Evolutionary conservation across 805 yeast species (phyloP).

Genomic region (Candida arabinofermentans): DNA sequence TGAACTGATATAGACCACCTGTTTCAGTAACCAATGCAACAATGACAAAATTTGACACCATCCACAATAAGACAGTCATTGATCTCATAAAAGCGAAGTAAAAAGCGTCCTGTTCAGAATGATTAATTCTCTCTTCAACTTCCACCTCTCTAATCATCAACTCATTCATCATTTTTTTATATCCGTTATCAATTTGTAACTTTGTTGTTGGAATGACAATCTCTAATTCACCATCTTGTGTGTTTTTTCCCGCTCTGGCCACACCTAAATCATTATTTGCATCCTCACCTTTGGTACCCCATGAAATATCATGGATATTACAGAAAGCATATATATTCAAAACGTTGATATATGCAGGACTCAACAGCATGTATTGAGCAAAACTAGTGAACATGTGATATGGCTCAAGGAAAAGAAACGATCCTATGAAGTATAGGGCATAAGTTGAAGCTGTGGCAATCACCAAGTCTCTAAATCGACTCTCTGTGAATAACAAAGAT

Average conservation of each 20-base stretch:
- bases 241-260: constrained; percentile 55
- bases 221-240: constrained; percentile 60
- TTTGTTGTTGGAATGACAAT: constrained; percentile 72
- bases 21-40: constrained; percentile 80
- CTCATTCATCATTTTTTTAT: constrained; percentile 58
- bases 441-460: constrained; percentile 87
- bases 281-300: constrained; percentile 94
- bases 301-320: constrained; percentile 91
- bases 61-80: constrained; percentile 84
- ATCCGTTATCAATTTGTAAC: constrained; percentile 71
- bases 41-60: constrained; percentile 76
- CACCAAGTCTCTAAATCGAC: constrained; percentile 78
- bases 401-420: constrained; percentile 82
- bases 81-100: constrained; percentile 92
- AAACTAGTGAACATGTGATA: constrained; percentile 90
- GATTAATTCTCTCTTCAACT: constrained; percentile 16
- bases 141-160: constrained; percentile 40
- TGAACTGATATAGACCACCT: constrained; percentile 64
- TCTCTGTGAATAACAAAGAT: constrained; percentile 52
- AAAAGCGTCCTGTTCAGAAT: constrained; percentile 57
- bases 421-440: constrained; percentile 71
- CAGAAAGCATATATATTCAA: constrained; percentile 93
- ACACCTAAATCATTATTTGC: constrained; percentile 74
- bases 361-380: constrained; percentile 73
- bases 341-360: constrained; percentile 89